Base-by-base conservation (phyloP, 192 early-diverging fungal genomes). In the Umbelopsis isabellina region DNA sequence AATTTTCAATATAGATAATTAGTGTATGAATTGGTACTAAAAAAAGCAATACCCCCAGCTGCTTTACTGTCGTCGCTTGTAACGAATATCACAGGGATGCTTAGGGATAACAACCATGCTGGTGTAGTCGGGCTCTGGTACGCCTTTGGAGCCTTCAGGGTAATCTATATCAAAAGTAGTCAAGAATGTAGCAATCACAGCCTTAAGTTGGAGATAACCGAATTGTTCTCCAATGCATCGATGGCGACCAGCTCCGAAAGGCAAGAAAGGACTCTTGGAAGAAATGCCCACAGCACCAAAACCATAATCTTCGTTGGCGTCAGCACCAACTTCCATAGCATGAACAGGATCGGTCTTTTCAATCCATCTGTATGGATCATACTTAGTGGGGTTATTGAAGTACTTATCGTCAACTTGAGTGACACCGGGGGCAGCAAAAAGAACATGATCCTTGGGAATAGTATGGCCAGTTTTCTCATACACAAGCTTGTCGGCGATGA, bases 191-290 rank as follows among this genome's bases (percentile, higher is more conserved):
- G 92, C 82, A 67, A 99, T 81, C 37, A 99, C 89, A 27, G 95
- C 91, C 89, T 97, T 97, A 84, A 98, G 91, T 83, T 99, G 97
- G 41, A 97, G 68, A 74, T 93, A 97, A 5, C 94, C 95, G 83
- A 99, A 99, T 53, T 88, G 83, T 80, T 99, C 97, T 67, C 97
- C 97, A 82, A 99, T 99, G 84, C 97, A 99, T 67, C 97, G 88
- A 87, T 99, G 97, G 68, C 97, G 92, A 48, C 89, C 95, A 30
- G 96, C 97, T 75, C 97, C 97, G 84, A 99, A 99, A 37, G 97
- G 97, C 73, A 99, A 85, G 77, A 90, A 97, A 21, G 92, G 90
- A 67, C 86, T 90, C 70, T 87, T 85, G 21, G 97, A 95, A 27
- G 82, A 82, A 27, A 78, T 75, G 46, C 82, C 83, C 49, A 91